Evolutionary conservation across 345 rosid species (phyloP).

Genomic region (Limnanthes douglasii): DNA sequence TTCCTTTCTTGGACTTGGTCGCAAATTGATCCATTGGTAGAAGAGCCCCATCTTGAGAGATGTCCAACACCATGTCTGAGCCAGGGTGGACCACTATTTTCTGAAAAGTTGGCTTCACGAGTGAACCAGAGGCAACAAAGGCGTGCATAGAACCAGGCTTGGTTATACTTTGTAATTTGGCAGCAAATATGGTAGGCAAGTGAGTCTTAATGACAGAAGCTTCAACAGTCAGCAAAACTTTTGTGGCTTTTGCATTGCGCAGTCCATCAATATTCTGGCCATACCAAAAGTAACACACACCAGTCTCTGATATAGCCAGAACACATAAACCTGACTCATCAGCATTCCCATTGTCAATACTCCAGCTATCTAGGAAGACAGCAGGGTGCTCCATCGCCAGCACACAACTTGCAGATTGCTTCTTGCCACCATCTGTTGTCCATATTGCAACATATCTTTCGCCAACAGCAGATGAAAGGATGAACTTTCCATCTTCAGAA

Average conservation of each 20-base stretch:
- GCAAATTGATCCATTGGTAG: conserved; percentile 39
- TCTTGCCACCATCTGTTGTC: conserved; percentile 58
- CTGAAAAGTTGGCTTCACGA: conserved; percentile 77
- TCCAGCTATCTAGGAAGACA: conserved; percentile 52
- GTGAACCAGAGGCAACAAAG: conserved; percentile 63
- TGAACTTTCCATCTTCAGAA: conserved; percentile 61
- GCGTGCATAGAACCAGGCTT: conserved; percentile 38
- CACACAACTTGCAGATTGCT: conserved; percentile 76
- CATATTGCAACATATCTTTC: conserved; percentile 79
- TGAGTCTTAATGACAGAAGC: conserved; percentile 21
- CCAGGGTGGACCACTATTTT: conserved; percentile 59
- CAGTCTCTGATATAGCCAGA: conserved; percentile 71
- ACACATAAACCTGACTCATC: conserved; percentile 36
- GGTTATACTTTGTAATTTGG: conserved; percentile 53
- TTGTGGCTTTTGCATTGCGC: conserved; percentile 43
- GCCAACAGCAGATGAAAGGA: conserved; percentile 69
- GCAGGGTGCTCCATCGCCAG: conserved; percentile 97
- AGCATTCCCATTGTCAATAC: conserved; percentile 21
- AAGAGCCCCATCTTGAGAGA: conserved; percentile 65
- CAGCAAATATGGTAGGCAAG: conserved; percentile 53
- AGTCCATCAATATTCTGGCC: conserved; percentile 54
- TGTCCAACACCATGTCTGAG: conserved; percentile 32
- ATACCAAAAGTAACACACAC: conserved; percentile 81
- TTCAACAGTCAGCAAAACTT: conserved; percentile 43
- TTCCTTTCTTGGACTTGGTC: conserved; percentile 35